A percentile compares a stretch with the other conserved stretches of the same genome.
Conservation (phyloP, 139 green algal genomes). For the Micractinium conductrix region DNA sequence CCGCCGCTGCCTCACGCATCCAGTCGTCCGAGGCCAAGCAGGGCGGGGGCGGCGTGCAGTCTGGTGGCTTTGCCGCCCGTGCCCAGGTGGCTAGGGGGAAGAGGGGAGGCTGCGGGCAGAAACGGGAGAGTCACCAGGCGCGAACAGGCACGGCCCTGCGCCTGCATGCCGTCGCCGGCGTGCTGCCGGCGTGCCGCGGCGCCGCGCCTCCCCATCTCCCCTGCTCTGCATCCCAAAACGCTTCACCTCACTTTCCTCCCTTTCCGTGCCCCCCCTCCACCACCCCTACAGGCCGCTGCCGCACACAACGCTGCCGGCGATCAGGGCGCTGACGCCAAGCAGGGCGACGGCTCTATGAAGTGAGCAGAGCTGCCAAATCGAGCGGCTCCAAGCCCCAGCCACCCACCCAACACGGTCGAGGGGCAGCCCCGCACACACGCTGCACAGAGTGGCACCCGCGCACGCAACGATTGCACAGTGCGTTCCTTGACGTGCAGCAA, state of each 20-base stretch:
- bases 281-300: neutral
- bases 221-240: no score
- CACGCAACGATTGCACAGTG: no score
- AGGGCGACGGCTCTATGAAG: neutral
- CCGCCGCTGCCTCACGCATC: neutral
- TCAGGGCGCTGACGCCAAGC: neutral
- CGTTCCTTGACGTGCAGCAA: no score
- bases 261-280: neutral
- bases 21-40: slow-evolving; percentile 20
- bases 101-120: neutral
- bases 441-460: no score
- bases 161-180: no score
- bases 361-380: neutral
- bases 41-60: slow-evolving; percentile 9
- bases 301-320: neutral
- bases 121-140: no score
- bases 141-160: no score
- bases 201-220: neutral
- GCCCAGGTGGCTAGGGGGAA: slow-evolving; percentile 8
- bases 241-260: neutral
- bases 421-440: no score
- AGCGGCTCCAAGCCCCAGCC: neutral
- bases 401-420: no score
- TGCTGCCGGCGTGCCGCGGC: no score
- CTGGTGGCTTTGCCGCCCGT: slow-evolving; percentile 3